Evolutionary conservation across 768 basidiomycete genomes (phyloP), one percentile per base, ranked within the genome.

Genomic region (Tylopilus subfusipes): DNA sequence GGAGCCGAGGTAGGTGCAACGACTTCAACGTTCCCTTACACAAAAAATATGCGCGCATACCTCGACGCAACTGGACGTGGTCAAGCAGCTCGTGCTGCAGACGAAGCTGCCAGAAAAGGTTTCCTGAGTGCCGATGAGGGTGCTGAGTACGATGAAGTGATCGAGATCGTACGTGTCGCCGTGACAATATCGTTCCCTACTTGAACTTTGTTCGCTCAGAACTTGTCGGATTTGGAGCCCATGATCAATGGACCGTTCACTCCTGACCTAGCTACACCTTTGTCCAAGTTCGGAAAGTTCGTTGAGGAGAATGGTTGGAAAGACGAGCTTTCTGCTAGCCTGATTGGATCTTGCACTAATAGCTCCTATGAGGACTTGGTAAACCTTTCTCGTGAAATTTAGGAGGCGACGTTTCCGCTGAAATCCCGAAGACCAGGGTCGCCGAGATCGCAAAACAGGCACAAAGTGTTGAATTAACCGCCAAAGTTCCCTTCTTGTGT

Each of bases 1-100:
- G 97, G 97, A 48, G 97, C 97, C 13, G 97, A 99, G 76, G 95
- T 98, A n/a, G 97, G 97, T 36, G 97, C 97, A n/a, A 99, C 97
- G 1, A 98, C 97, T 0, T 96, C 95, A 1, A 93, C 90, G 7
- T 99, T 99, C 80, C 95, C 96, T 5, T 99, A 98, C 73, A 93
- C 93, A 16, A 72, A 82, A 18, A 83, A 84, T 64, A 98, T 98
- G 96, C 80, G 84, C 30, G 78, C 83, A 33, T 99, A 98, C 73
- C 82, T 99, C 29, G 77, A 82, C 58, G 94, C 94, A 19, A 99
- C 97, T 10, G 87, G 92, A 46, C 85, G 97, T 53, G 84, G 81
- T 38, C 83, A 88, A 30, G 93, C 96, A 24, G 95, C 95, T 29
- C 75, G 73, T 16, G 91, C 91, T 29, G 97, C 97, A 0, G 94